Evolutionary conservation across 805 yeast species (phyloP).

Genomic region (Debaryomyces hansenii): DNA sequence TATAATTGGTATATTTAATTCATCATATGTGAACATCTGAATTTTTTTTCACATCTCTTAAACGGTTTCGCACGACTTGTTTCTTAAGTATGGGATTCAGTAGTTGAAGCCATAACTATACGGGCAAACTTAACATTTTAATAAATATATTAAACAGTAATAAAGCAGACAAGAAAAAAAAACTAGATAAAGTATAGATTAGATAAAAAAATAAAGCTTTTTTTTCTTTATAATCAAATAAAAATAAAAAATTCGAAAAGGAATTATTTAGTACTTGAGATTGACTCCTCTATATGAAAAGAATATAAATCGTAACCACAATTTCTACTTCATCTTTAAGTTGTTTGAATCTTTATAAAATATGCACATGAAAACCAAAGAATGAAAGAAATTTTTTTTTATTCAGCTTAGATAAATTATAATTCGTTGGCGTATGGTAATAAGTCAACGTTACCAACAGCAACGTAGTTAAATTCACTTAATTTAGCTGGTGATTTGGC

Average conservation of each 20-base stretch:
- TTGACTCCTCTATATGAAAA: constrained; percentile 5
- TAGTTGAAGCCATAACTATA: not conserved
- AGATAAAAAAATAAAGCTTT: constrained; percentile 1
- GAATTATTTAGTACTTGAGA: not conserved
- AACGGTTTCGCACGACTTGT: not conserved
- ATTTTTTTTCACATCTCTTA: not conserved
- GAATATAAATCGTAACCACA: constrained; percentile 2
- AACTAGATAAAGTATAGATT: constrained; percentile 4
- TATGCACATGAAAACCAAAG: constrained; percentile 6
- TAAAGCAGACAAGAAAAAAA: not conserved
- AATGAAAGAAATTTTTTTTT: not conserved
- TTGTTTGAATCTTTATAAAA: constrained; percentile 3
- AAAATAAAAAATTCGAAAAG: not conserved
- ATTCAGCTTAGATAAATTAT: constrained; percentile 32
- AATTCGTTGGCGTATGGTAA: constrained; percentile 91
- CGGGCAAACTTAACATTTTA: not conserved
- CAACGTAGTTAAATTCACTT: constrained; percentile 77
- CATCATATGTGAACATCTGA: constrained; percentile 1
- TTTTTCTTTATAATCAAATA: constrained; percentile 1
- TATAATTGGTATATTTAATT: not conserved
- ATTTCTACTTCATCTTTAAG: constrained; percentile 2
- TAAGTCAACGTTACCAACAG: constrained; percentile 82
- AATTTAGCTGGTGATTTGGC: constrained; percentile 39
- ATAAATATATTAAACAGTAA: constrained; percentile 6
- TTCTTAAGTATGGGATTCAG: not conserved